Evolutionary conservation across 371 early-diverging fungal species (phyloP).

Genomic region (Batrachochytrium dendrobatidis): DNA sequence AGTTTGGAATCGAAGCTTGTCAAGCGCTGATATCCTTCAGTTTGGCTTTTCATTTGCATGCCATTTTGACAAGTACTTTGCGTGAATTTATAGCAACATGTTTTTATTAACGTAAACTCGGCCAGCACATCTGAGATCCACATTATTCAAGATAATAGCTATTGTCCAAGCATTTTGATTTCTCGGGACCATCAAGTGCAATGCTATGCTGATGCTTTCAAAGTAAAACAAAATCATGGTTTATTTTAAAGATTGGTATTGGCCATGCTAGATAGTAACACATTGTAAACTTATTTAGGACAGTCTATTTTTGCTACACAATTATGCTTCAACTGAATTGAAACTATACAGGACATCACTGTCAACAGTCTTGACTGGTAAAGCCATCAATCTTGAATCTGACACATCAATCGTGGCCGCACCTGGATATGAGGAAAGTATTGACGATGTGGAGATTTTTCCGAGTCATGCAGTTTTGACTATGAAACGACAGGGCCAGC

Average conservation of each 20-base stretch:
- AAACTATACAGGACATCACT: too few species aligned
- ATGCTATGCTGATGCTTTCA: constrained; percentile 75
- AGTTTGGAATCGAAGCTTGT: too few species aligned
- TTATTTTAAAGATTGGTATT: too few species aligned
- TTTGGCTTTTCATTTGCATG: too few species aligned
- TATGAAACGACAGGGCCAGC: constrained; percentile 53
- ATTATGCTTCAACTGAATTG: too few species aligned
- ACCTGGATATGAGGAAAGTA: constrained; percentile 54
- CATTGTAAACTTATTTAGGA: too few species aligned
- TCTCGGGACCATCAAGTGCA: constrained; percentile 55
- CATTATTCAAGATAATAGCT: constrained; percentile 38
- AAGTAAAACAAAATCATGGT: too few species aligned
- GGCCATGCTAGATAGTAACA: too few species aligned
- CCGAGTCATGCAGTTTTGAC: constrained; percentile 55
- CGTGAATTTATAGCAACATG: constrained; percentile 39
- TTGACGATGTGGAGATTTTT: constrained; percentile 80
- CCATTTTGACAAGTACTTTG: not conserved
- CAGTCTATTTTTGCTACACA: too few species aligned
- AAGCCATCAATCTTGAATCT: too few species aligned
- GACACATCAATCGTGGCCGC: constrained; percentile 24
- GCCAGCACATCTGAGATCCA: constrained; percentile 69
- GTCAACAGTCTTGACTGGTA: too few species aligned
- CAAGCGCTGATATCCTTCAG: too few species aligned
- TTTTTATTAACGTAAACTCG: constrained; percentile 68
- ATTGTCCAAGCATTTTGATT: constrained; percentile 40